phyloP scores from a whole-genome alignment of 2,329 filamentous ascomycete genomes.

The Stachybotrys elegans region DNA sequence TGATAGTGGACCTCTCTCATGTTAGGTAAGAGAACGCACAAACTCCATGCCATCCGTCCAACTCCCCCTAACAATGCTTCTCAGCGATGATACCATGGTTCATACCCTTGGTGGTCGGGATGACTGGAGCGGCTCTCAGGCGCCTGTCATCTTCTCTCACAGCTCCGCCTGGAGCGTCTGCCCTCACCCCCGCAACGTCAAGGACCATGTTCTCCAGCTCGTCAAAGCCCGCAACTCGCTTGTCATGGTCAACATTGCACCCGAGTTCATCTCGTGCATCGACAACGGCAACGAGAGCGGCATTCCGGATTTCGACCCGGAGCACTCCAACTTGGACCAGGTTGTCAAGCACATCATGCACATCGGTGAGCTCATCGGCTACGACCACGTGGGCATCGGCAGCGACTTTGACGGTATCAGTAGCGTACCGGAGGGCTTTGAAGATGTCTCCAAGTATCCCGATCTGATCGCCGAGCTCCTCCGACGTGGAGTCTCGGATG shows the following conservation, averaged over 20 bases:
- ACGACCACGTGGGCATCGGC: slow-evolving; percentile 80
- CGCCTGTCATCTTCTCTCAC: slow-evolving; percentile 86
- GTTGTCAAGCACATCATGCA: slow-evolving; percentile 77
- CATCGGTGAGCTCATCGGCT: slow-evolving; percentile 79
- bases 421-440: slow-evolving; percentile 64
- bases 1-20: slow-evolving; percentile 89
- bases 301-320: slow-evolving; percentile 61
- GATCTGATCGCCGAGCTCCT: slow-evolving; percentile 72
- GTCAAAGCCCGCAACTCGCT: slow-evolving; percentile 69
- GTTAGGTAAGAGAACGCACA: slow-evolving; percentile 33
- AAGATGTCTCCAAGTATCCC: slow-evolving; percentile 82
- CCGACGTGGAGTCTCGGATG: slow-evolving; percentile 65
- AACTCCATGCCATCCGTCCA: neutral
- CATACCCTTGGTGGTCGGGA: slow-evolving; percentile 66
- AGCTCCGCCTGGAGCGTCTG: slow-evolving; percentile 77
- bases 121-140: slow-evolving; percentile 65
- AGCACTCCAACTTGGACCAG: slow-evolving; percentile 68
- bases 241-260: slow-evolving; percentile 88
- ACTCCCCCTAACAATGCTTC: neutral
- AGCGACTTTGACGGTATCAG: slow-evolving; percentile 83
- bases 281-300: slow-evolving; percentile 54
- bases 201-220: slow-evolving; percentile 73
- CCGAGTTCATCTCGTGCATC: slow-evolving; percentile 75
- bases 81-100: slow-evolving; percentile 72
- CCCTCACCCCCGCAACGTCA: slow-evolving; percentile 85